Percentiles rank a stretch among this genome's conserved stretches.
Evolutionary conservation across 176 grass and related monocot species (phyloP).

Genomic region (Luzula sylvatica): DNA sequence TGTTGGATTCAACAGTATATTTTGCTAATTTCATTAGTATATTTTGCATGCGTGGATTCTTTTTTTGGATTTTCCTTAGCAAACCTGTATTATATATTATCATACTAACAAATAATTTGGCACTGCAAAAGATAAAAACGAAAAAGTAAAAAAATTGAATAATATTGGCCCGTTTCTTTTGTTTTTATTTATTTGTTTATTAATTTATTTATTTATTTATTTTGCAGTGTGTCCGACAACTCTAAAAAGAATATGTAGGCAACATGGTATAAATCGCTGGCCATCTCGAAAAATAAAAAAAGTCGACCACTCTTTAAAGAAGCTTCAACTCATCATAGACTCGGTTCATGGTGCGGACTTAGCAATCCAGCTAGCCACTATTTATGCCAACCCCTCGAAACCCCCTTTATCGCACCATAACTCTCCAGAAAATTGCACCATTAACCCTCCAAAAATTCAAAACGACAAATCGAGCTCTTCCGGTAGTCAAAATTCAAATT

Average conservation of each 20-base stretch:
- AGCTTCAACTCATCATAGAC: constrained; percentile 79
- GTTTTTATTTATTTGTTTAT: neutral
- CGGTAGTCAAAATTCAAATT: constrained; percentile 24
- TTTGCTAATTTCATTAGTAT: too few relatives aligned
- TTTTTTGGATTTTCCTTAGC: too few relatives aligned
- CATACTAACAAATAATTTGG: constrained; percentile 5
- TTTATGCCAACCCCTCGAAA: constrained; percentile 74
- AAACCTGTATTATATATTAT: constrained; percentile 15
- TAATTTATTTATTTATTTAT: constrained; percentile 1
- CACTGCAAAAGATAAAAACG: constrained; percentile 18
- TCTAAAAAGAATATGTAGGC: constrained; percentile 99
- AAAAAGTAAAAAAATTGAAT: constrained; percentile 15
- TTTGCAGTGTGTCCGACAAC: constrained; percentile 85
- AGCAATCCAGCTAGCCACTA: constrained; percentile 51
- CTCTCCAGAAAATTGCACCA: constrained; percentile 26
- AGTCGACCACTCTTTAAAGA: constrained; percentile 89
- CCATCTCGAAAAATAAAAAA: constrained; percentile 96
- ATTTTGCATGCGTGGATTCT: too few relatives aligned
- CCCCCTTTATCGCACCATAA: constrained; percentile 46
- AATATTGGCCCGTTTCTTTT: neutral
- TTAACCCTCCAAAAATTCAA: constrained; percentile 31
- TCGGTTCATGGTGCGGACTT: constrained; percentile 86
- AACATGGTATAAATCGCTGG: constrained; percentile 89
- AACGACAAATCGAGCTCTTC: constrained; percentile 46
- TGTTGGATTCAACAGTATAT: too few relatives aligned